These are phyloP conservation scores for Pistacia vera DNA, from an alignment of 345 rosid species.

Conservation along the genomic window DNA sequence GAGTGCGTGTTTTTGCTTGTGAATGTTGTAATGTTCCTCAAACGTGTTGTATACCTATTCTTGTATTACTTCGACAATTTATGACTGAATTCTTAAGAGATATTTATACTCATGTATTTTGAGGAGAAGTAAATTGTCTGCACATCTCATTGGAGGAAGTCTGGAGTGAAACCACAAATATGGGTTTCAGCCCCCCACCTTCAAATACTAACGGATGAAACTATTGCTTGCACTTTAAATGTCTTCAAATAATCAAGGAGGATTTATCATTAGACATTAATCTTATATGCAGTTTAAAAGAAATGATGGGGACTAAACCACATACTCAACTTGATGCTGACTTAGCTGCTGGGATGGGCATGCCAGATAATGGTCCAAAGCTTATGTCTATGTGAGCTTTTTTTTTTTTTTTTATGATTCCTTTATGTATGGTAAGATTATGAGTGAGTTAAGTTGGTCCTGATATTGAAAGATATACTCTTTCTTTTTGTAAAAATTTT, in stretches of 20 bases:
- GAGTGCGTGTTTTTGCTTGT: not conserved
- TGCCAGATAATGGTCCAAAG: slow-evolving; percentile 91
- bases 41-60: not conserved
- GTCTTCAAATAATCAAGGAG: not conserved
- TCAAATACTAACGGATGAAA: not conserved
- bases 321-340: slow-evolving; percentile 95
- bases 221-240: not conserved
- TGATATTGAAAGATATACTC: not conserved
- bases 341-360: slow-evolving; percentile 93
- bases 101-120: not conserved
- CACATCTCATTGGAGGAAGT: not conserved
- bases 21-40: not conserved
- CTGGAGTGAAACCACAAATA: not conserved
- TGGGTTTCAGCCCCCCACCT: not conserved
- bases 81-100: not conserved
- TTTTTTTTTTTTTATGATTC: slow-evolving; percentile 6
- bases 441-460: not conserved
- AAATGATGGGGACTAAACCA: slow-evolving; percentile 78
- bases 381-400: slow-evolving; percentile 59
- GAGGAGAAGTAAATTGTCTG: not conserved
- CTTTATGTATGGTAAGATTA: slow-evolving; percentile 8
- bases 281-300: slow-evolving; percentile 60
- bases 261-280: slow-evolving; percentile 3
- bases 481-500: slow-evolving; percentile 15
- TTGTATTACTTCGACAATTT: not conserved